Evolutionary conservation across 495 filamentous ascomycete genomes (phyloP), one percentile per base, ranked within the genome.

Genomic region (Neurospora sp.): DNA sequence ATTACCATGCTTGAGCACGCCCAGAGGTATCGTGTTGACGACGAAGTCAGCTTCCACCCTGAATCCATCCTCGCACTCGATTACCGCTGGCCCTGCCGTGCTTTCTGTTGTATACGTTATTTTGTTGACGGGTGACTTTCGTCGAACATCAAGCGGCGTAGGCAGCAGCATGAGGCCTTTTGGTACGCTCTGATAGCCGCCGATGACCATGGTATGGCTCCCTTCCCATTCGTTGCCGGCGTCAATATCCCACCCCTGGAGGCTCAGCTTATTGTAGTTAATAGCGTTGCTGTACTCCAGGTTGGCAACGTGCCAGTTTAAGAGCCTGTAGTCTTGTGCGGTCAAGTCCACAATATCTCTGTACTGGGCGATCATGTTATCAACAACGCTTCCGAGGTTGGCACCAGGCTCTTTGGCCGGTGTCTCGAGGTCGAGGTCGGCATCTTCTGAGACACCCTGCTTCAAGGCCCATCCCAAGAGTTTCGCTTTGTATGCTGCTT

Each of bases 301-400:
- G 78, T 99, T 99, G 73, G 96, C 96, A 80, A 97, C 90, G 82
- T 99, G 96, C 96, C 96, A 99, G 78, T 98, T 99, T 76, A 98
- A 86, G 40, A 98, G 85, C 69, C 96, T 88, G 82, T 97, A 90
- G 76, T 98, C 96, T 78, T 92, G 92, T 0, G 94, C 89, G 0
- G 89, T 93, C 38, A 99, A 83, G 66, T 96, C 90, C 23, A 98
- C 86, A 72, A 98, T 87, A 48, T 87, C 87, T 74, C 92, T 91
- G 81, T 97, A 99, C 77, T 98, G 94, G 27, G 86, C 86, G 71
- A 98, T 89, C 20, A 94, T 93, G 72, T 93, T 92, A 76, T 99
- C 93, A 87, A 97, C 93, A 4, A 94, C 92, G 39, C 91, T 91
- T 0, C 96, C 96, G 12, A 99, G 85, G 0, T 92, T 96, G 44